Evolutionary conservation across 2,329 filamentous ascomycete genomes (phyloP), one percentile per base, ranked within the genome.

Genomic region (Thelonectria discophora): DNA sequence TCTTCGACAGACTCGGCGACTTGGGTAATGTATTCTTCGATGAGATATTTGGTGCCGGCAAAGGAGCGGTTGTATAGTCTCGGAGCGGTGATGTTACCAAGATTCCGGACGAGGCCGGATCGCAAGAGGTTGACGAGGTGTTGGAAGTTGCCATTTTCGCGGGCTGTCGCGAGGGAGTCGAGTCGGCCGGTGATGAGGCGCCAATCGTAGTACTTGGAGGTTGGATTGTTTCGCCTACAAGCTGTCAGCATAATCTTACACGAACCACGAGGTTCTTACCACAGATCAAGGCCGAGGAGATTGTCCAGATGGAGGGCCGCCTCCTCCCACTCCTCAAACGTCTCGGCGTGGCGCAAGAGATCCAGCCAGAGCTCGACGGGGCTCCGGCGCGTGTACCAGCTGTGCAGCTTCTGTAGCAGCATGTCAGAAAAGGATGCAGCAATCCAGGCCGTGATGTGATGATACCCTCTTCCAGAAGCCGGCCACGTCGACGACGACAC

Each of bases 21-120:
- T 73, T 94, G 89, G 1, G 89, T 88, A 64, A 97, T 89, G 73
- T 97, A 97, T 76, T 96, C 91, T 73, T 97, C 93, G 64, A 97
- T 96, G 49, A 97, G 80, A 55, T 91, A 86, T 75, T 97, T 97
- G 1, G 94, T 97, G 15, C 94, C 94, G 1, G 91, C 90, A 73
- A 95, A 95, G 12, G 92, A 90, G 60, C 90, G 86, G 70, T 94
- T 94, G 79, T 93, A 97, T 1, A 97, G 82, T 65, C 88, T 88
- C 2, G 92, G 88, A 1, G 90, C 86, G 1, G 92, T 92, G 69
- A 97, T 96, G 74, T 97, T 96, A 60, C 93, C 94, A n/a, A 97
- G 81, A 72, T 97, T 97, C 37, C 94, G 88, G 30, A 97, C 86
- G 17, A 90, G 82, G 3, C 88, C 93, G 13, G 92, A 93, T 24